Base-by-base conservation (phyloP, 805 yeast species). In the Cyberlindnera misumaiensis region DNA sequence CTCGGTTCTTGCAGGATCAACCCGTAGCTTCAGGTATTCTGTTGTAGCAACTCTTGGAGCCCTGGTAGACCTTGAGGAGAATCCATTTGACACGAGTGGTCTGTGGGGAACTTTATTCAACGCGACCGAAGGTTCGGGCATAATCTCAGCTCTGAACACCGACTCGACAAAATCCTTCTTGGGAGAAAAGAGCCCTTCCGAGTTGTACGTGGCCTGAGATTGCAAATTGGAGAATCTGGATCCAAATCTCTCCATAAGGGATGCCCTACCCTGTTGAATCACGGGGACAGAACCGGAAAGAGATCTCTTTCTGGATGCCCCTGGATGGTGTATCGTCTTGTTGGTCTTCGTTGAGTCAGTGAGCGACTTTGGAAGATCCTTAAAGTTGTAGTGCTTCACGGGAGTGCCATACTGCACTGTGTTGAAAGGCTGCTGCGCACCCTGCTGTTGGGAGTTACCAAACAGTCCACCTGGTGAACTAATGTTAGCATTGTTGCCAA, bases 1-100 rank as follows among this genome's bases (percentile, higher is more conserved):
- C 7, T 68, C 70, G 30, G 67, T 64, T 46, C 71, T 61, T 4
- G 51, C 48, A 12, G 70, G 61, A 39, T 68, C 72, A 13, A 68
- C 64, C 30, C 62, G 62, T 35, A 68, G 41, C 42, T 57, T 65
- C 33, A 55, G 32, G 16, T 40, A 51, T 12, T 51, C 55, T 13
- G 50, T 47, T 1, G 53, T 32, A 6, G 42, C 28, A 6, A 40
- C 25, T 39, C 49, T 48, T 35, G 36, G 45, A 5, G 44, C 56
- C 40, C 64, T 49, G 5, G 51, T 57, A 4, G 62, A 47, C 24
- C 56, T 41, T 13, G 55, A 54, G 7, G 43, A 45, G 16, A 45
- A 33, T 11, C 42, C 36, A 22, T 44, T 46, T 1, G 45, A 32
- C 6, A 39, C 38, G 22, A 45, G 34, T 12, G 43, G 40, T 26